Conservation (phyloP, 140 eudicot genomes). For the Ambrosia hybrid region DNA sequence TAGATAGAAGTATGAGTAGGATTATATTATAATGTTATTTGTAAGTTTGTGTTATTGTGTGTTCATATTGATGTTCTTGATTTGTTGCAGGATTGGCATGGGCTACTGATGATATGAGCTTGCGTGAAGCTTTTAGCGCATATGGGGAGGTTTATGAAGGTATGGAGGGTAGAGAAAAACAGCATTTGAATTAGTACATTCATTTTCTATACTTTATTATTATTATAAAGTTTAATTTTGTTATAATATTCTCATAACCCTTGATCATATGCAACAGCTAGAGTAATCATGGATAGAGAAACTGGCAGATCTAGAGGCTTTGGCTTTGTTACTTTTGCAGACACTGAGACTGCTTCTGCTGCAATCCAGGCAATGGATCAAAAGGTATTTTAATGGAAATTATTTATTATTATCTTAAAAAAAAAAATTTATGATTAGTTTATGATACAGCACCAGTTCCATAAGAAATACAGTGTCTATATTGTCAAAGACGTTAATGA, state of each 20-base stretch:
- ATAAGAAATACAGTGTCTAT: background rate
- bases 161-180: constrained; percentile 16
- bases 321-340: constrained; percentile 70
- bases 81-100: constrained; percentile 74
- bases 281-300: constrained; percentile 73
- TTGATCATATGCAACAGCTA: constrained; percentile 53
- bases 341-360: constrained; percentile 76
- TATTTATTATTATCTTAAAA: too few species aligned
- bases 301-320: constrained; percentile 89
- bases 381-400: too few species aligned
- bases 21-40: too few species aligned
- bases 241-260: constrained; percentile 8
- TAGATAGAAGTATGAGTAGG: too few species aligned
- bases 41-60: background rate
- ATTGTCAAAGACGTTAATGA: background rate
- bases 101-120: constrained; percentile 52
- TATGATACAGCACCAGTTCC: background rate
- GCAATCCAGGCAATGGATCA: constrained; percentile 94
- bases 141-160: constrained; percentile 87
- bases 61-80: background rate
- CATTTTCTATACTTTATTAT: too few species aligned
- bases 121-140: constrained; percentile 61
- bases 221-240: background rate
- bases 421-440: too few species aligned
- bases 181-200: background rate